Evolutionary conservation across 306 rosid genomes (phyloP).

Genomic region (Prunus mira): DNA sequence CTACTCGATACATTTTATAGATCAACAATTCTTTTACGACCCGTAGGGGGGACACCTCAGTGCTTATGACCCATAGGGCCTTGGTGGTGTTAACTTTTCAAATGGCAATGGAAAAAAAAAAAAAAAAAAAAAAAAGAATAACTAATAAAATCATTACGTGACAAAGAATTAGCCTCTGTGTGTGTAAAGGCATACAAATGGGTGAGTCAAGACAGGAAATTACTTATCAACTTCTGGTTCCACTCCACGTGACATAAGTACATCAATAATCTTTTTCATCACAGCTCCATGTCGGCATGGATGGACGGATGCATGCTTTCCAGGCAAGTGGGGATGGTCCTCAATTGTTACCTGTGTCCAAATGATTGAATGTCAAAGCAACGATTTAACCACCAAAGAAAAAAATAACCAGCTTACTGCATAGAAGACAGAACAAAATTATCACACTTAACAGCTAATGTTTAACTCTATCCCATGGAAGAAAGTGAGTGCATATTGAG

Average conservation of each 20-base stretch:
- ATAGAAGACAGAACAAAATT: neutral
- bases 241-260: constrained; percentile 89
- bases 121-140: neutral
- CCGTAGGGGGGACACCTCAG: neutral
- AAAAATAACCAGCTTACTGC: neutral
- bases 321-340: constrained; percentile 91
- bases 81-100: neutral
- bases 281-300: constrained; percentile 97
- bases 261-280: constrained; percentile 96
- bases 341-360: constrained; percentile 79
- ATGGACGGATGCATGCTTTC: constrained; percentile 97
- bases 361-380: neutral
- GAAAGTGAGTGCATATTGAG: neutral
- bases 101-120: neutral
- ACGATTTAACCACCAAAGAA: neutral
- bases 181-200: neutral
- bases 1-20: neutral
- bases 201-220: neutral
- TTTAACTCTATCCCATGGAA: neutral
- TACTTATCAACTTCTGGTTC: constrained; percentile 99
- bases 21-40: neutral
- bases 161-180: neutral
- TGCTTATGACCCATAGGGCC: neutral
- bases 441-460: too few relatives aligned
- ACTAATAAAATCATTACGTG: neutral